These are phyloP conservation scores for Penicillium freii DNA, from an alignment of 2,329 filamentous ascomycete genomes.

Conservation along the genomic window DNA sequence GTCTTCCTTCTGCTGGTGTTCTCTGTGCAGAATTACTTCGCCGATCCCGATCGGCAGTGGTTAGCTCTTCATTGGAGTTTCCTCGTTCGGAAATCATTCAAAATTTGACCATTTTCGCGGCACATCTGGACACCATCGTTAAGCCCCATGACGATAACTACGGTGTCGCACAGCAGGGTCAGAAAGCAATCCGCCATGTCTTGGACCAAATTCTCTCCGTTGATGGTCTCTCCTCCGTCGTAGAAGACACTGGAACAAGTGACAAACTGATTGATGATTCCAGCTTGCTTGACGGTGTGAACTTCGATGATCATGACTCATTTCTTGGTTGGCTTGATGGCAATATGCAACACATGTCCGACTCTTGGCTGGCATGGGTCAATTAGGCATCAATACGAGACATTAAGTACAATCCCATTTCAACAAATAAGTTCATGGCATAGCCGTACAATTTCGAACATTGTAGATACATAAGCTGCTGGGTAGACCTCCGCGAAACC, in stretches of 20 bases:
- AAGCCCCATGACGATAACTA: constrained; percentile 25
- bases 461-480: neutral
- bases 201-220: constrained; percentile 21
- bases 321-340: constrained; percentile 10
- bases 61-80: constrained; percentile 1
- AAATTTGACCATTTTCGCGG: constrained; percentile 28
- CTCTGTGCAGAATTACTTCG: constrained; percentile 31
- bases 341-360: constrained; percentile 2
- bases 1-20: constrained; percentile 29
- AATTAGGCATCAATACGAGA: neutral
- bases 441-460: neutral
- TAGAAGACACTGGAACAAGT: neutral
- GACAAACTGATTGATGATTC: neutral
- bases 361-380: constrained; percentile 9
- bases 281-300: neutral
- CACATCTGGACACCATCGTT: constrained; percentile 24
- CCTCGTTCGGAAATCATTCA: constrained; percentile 31
- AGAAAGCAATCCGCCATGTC: constrained; percentile 22
- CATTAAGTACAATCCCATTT: neutral
- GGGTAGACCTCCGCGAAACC: no score
- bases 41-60: constrained; percentile 7
- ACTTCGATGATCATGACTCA: constrained; percentile 3
- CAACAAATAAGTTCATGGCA: neutral
- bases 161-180: constrained; percentile 25
- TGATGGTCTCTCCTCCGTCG: neutral